phyloP scores from a whole-genome alignment of 768 basidiomycete genomes.

The Suillus sp. region DNA sequence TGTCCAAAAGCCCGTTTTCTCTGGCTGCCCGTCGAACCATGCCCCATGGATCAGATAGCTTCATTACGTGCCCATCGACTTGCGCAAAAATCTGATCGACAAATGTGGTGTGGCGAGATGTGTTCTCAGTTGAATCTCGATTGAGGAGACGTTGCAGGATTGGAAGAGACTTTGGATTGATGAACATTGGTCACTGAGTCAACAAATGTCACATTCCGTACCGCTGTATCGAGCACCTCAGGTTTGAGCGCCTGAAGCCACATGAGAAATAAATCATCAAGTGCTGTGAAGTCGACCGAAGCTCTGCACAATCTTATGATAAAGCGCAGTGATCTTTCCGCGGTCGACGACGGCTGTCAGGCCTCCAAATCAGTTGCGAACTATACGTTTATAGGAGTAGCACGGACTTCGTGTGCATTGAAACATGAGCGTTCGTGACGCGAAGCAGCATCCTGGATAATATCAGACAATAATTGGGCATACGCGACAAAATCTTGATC shows the following conservation, averaged over 20 bases:
- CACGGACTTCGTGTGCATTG: conserved; percentile 3
- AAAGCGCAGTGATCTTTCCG: conserved; percentile 49
- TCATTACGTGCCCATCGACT: conserved; percentile 31
- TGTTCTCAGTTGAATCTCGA: conserved; percentile 46
- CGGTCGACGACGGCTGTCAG: conserved; percentile 17
- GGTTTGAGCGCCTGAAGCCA: conserved; percentile 56
- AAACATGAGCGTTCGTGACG: neutral
- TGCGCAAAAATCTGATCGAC: conserved; percentile 34
- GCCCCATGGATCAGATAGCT: conserved; percentile 55
- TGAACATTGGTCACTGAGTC: neutral
- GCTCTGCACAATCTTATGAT: conserved; percentile 57
- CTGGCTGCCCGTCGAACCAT: conserved; percentile 47
- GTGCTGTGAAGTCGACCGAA: conserved; percentile 55
- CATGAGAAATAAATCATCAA: conserved; percentile 57
- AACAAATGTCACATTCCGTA: conserved; percentile 26
- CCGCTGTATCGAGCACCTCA: conserved; percentile 40
- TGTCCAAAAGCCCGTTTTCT: conserved; percentile 45
- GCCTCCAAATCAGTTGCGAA: neutral
- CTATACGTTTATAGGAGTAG: neutral
- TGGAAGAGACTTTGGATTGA: conserved; percentile 45
- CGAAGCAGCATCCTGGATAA: conserved; percentile 49
- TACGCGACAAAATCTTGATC: conserved; percentile 59
- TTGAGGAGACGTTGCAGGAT: conserved; percentile 61
- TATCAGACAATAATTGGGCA: conserved; percentile 51
- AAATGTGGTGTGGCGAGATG: conserved; percentile 41